Percentiles rank a stretch among this genome's conserved stretches.
Evolutionary conservation across 768 basidiomycete species (phyloP).

Genomic region (Podaxis pistillaris): DNA sequence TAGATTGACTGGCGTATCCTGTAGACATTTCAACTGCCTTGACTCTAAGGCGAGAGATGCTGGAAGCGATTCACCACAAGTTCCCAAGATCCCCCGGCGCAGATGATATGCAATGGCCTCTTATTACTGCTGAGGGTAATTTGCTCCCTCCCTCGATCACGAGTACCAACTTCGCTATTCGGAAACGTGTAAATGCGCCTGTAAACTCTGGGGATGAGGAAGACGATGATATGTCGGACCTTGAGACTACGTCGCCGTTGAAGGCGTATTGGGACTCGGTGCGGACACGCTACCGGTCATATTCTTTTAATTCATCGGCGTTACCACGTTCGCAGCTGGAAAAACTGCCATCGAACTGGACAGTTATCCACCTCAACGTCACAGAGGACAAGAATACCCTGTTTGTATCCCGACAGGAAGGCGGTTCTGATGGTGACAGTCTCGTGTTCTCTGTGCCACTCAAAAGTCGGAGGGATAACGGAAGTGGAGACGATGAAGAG

Average conservation of each 20-base stretch:
- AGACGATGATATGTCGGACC: slow-evolving; percentile 21
- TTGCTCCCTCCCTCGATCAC: slow-evolving; percentile 29
- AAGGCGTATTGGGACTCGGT: slow-evolving; percentile 64
- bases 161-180: slow-evolving; percentile 1
- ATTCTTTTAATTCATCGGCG: slow-evolving; percentile 36
- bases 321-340: slow-evolving; percentile 41
- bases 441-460: slow-evolving; percentile 89
- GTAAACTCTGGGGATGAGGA: slow-evolving; percentile 38
- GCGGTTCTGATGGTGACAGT: slow-evolving; percentile 45
- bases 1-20: not conserved
- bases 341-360: slow-evolving; percentile 75
- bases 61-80: slow-evolving; percentile 79
- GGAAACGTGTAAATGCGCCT: slow-evolving; percentile 15
- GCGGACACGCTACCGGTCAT: slow-evolving; percentile 51
- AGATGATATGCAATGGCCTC: slow-evolving; percentile 81
- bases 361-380: slow-evolving; percentile 77
- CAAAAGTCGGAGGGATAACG: slow-evolving; percentile 75
- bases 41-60: slow-evolving; percentile 81
- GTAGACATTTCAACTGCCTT: slow-evolving; percentile 75
- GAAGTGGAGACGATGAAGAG: slow-evolving; percentile 64
- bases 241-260: slow-evolving; percentile 27
- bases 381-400: slow-evolving; percentile 82
- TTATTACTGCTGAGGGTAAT: slow-evolving; percentile 43
- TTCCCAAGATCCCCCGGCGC: slow-evolving; percentile 37
- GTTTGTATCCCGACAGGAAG: slow-evolving; percentile 78